Evolutionary conservation across 2,329 filamentous ascomycete species (phyloP), one percentile per base, ranked within the genome.

Genomic region (Annulohypoxylon truncatum): DNA sequence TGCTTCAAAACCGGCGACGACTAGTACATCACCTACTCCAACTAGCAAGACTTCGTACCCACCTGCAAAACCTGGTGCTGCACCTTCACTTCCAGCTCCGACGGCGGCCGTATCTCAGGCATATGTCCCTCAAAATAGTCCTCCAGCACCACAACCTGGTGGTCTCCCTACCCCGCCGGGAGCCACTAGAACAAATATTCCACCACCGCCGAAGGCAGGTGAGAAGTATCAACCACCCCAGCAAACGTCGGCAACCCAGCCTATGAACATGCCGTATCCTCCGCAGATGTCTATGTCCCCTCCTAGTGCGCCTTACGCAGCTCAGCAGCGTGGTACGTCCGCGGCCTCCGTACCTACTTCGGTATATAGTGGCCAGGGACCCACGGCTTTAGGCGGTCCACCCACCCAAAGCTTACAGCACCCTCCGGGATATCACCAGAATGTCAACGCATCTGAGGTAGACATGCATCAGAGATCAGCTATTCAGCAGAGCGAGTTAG

Each of bases 81-180:
- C 69, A 15, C 82, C 84, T 28, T 78, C 78, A 13, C 73, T 84
- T 48, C 81, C 85, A 48, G 76, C 75, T 29, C 77, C 81, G 44
- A 86, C 81, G 48, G 85, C 85, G 15, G 79, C 77, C 42, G 74
- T 77, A 50, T 74, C 74, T 26, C 70, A 74, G 53, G 71, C 75
- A 60, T 78, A 79, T 68, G 72, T 75, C 60, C 75, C 78, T 54
- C 79, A 79, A 53, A 70, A 76, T 46, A 78, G 78, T 13, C 87
- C 87, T 50, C 83, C 86, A 59, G 78, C 83, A 66, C 87, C 87
- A 28, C 86, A 89, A 70, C 87, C 87, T 35, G 87, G 86, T 57
- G 84, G 86, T 38, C 79, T 82, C 44, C 87, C 87, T 38, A 74
- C 79, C 46, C 77, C 84, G 51, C 71, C 80, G 22, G 74, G 73